Evolutionary conservation across 202 grass and related monocot genomes (phyloP).

Genomic region (Schoenoplectus triqueter): DNA sequence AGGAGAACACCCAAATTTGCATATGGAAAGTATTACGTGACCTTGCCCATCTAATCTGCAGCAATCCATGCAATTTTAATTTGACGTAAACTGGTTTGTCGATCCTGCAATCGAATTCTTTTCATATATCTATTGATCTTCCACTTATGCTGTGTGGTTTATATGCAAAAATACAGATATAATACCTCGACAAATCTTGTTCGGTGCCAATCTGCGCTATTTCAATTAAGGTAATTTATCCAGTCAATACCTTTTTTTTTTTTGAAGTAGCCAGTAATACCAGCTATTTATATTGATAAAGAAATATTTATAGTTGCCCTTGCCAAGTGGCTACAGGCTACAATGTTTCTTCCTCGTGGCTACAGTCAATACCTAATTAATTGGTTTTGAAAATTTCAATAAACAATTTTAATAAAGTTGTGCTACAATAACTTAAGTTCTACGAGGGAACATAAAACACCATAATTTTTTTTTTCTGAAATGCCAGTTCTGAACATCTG

Average conservation of each 20-base stretch:
- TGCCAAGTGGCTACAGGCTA: no score
- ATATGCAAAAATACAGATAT: constrained; percentile 4
- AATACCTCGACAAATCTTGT: background rate
- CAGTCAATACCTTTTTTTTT: no score
- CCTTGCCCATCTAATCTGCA: background rate
- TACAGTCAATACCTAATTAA: background rate
- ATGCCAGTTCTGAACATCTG: background rate
- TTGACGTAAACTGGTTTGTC: background rate
- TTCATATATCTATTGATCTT: constrained; percentile 26
- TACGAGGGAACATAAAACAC: background rate
- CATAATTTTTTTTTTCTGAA: background rate
- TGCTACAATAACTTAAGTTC: background rate
- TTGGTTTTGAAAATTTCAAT: background rate
- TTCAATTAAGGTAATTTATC: constrained; percentile 31
- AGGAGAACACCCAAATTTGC: constrained; percentile 27
- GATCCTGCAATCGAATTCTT: background rate
- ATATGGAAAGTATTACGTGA: background rate
- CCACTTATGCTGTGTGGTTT: background rate
- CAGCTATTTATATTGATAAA: no score
- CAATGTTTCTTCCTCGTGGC: no score
- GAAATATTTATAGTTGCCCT: no score
- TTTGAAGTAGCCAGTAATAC: no score
- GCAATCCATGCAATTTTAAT: constrained; percentile 12
- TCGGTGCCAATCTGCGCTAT: background rate
- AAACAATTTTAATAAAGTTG: background rate